Percentiles rank a stretch among this genome's conserved stretches.
Evolutionary conservation across 208 protist species (phyloP).

Genomic region (Tritrichomonas musculus): DNA sequence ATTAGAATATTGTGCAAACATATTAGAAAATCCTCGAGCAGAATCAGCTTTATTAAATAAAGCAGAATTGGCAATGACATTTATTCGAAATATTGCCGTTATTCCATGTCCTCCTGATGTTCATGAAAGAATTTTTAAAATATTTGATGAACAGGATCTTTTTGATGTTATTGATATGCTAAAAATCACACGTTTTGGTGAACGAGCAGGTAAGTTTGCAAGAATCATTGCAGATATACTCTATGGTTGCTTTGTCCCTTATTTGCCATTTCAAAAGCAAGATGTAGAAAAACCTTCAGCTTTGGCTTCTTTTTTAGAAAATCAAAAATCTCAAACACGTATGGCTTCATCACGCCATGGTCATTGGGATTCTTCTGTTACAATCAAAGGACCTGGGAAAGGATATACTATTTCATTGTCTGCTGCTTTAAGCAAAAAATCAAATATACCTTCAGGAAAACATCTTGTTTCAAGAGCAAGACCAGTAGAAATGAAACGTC

Average conservation of each 20-base stretch:
- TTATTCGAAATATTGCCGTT: background rate
- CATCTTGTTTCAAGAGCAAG: background rate
- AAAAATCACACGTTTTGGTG: background rate
- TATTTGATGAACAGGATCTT: background rate
- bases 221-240: background rate
- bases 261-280: background rate
- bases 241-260: constrained; percentile 20
- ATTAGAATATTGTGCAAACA: background rate
- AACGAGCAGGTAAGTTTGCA: background rate
- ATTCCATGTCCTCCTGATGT: background rate
- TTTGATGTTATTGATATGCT: constrained; percentile 18
- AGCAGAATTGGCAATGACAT: background rate
- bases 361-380: background rate
- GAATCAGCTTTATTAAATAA: background rate
- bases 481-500: background rate
- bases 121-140: background rate
- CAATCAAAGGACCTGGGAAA: background rate
- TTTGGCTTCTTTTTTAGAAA: too few relatives aligned
- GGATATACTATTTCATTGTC: background rate
- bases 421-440: background rate
- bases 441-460: background rate
- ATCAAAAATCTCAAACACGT: background rate
- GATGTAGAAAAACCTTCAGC: background rate
- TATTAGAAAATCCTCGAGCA: background rate
- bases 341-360: background rate